These are phyloP conservation scores for Fusarium sp. DNA, from an alignment of 2,329 filamentous ascomycete species.

Conservation along the genomic window DNA sequence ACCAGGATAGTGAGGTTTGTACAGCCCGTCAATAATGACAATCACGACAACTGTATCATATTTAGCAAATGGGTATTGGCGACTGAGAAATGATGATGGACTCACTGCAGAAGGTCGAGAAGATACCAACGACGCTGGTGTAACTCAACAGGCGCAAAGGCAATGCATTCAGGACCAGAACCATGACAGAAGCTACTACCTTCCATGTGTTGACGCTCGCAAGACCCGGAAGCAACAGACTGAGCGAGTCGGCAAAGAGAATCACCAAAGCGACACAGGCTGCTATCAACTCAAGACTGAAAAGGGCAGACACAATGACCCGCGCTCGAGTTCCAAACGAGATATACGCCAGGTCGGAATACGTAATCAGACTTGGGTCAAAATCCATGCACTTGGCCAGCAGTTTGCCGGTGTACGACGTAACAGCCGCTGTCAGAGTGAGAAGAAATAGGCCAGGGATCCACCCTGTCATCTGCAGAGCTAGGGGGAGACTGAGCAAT, in stretches of 20 bases:
- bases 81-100: constrained; percentile 38
- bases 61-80: background rate
- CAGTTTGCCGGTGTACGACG: constrained; percentile 84
- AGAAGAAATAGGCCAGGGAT: constrained; percentile 81
- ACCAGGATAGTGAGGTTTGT: constrained; percentile 80
- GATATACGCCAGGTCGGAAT: constrained; percentile 91
- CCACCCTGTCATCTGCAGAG: constrained; percentile 88
- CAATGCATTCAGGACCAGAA: constrained; percentile 84
- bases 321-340: constrained; percentile 86
- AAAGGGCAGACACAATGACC: constrained; percentile 82
- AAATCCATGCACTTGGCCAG: constrained; percentile 89
- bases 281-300: constrained; percentile 85
- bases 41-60: constrained; percentile 74
- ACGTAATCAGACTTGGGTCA: constrained; percentile 86
- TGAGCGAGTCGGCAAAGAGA: constrained; percentile 90
- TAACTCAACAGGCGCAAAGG: constrained; percentile 86
- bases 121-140: constrained; percentile 90
- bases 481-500: constrained; percentile 86
- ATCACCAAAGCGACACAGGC: constrained; percentile 90
- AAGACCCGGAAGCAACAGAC: constrained; percentile 77
- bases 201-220: constrained; percentile 79
- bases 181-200: constrained; percentile 77
- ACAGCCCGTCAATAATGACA: constrained; percentile 83
- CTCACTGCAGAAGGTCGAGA: constrained; percentile 87
- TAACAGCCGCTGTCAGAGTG: constrained; percentile 75